Percentiles rank a stretch among this genome's conserved stretches.
phyloP scores from a whole-genome alignment of 2,329 filamentous ascomycete genomes.

The Shiraia bambusicola region DNA sequence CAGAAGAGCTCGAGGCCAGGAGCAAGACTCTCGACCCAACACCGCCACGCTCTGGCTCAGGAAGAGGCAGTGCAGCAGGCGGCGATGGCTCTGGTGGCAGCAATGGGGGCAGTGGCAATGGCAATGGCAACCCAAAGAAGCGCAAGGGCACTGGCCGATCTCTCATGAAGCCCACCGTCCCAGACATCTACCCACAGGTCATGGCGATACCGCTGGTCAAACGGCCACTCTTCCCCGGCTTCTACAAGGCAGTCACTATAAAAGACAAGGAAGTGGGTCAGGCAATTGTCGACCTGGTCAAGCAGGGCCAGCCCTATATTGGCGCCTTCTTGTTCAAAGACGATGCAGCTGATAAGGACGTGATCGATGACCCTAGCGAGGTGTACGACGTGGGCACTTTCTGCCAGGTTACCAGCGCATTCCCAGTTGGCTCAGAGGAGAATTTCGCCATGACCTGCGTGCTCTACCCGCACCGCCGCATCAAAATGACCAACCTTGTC shows the following conservation, averaged over 20 bases:
- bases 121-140: constrained; percentile 66
- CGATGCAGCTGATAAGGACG: constrained; percentile 88
- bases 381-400: constrained; percentile 97
- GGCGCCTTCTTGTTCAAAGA: constrained; percentile 97
- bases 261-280: constrained; percentile 87
- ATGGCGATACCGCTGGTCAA: constrained; percentile 96
- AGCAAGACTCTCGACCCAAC: constrained; percentile 54
- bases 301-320: constrained; percentile 94
- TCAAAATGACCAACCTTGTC: constrained; percentile 82
- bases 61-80: constrained; percentile 61
- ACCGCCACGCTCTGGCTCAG: constrained; percentile 56
- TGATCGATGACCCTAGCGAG: constrained; percentile 86
- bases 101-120: constrained; percentile 57
- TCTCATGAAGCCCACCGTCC: constrained; percentile 83
- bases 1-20: constrained; percentile 46
- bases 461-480: constrained; percentile 91
- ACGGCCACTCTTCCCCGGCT: constrained; percentile 90
- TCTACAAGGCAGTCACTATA: constrained; percentile 98
- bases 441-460: constrained; percentile 86
- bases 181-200: constrained; percentile 95
- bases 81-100: constrained; percentile 37
- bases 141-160: constrained; percentile 74
- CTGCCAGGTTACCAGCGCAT: constrained; percentile 94
- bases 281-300: constrained; percentile 95
- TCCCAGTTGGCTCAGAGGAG: constrained; percentile 78